These are phyloP conservation scores for Trichoderma guizhouense DNA, from an alignment of 2,329 filamentous ascomycete genomes.

Conservation along the genomic window DNA sequence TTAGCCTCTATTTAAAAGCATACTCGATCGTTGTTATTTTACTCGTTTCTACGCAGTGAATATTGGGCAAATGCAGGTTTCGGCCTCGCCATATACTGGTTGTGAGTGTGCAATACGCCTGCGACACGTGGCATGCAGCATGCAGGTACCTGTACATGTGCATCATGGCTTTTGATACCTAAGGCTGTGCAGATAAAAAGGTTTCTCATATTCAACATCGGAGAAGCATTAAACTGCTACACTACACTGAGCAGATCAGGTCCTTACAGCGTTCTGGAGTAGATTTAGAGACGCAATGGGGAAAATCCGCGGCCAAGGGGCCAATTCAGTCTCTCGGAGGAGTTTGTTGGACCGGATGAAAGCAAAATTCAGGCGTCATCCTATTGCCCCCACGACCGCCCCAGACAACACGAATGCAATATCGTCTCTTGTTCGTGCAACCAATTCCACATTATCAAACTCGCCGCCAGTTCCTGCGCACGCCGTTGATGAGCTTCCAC, in stretches of 20 bases:
- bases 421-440: not conserved
- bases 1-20: not conserved
- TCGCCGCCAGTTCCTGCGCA: not conserved
- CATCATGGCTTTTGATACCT: not conserved
- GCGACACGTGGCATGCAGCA: not conserved
- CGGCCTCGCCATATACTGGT: not conserved
- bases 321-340: fast-evolving
- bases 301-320: not conserved
- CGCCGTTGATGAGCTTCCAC: not conserved
- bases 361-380: not conserved
- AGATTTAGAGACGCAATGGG: not conserved
- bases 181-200: not conserved
- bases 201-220: not conserved
- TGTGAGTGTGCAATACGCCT: not conserved
- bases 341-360: not conserved
- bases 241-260: not conserved
- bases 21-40: not conserved
- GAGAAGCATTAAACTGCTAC: not conserved
- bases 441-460: not conserved
- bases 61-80: not conserved
- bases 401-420: not conserved
- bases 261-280: not conserved
- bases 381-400: not conserved
- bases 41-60: not conserved
- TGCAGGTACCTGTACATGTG: not conserved